Conservation (phyloP, 768 basidiomycete genomes). For the Leucocoprinus sp. region DNA sequence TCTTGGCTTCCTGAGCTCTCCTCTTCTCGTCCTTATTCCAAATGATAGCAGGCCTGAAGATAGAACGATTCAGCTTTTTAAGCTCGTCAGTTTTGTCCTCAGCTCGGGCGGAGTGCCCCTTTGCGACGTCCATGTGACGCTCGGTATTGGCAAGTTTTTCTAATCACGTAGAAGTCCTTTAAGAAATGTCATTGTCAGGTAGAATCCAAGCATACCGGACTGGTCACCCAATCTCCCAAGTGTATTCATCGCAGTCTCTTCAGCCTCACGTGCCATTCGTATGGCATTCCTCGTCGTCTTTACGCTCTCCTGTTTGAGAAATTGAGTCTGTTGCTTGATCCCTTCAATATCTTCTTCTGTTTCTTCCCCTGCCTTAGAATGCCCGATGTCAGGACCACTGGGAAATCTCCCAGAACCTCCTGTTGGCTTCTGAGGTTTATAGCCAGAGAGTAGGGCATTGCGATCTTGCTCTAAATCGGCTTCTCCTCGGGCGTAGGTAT, state of each 20-base stretch:
- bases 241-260: constrained; percentile 89
- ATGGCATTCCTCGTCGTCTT: constrained; percentile 88
- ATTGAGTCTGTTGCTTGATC: constrained; percentile 88
- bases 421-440: constrained; percentile 42
- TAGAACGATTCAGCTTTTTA: constrained; percentile 88
- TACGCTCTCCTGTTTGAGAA: constrained; percentile 86
- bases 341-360: constrained; percentile 87
- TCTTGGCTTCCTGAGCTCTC: constrained; percentile 74
- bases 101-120: constrained; percentile 80
- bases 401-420: constrained; percentile 58
- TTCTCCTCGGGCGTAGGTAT: constrained; percentile 57
- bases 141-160: constrained; percentile 91
- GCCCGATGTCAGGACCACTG: constrained; percentile 45
- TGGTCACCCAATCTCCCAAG: constrained; percentile 80
- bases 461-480: constrained; percentile 59
- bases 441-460: constrained; percentile 68
- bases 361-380: constrained; percentile 54
- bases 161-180: constrained; percentile 23
- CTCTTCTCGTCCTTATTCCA: constrained; percentile 94
- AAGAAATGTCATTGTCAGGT: constrained; percentile 3
- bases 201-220: constrained; percentile 55
- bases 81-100: constrained; percentile 91
- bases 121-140: constrained; percentile 88
- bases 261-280: constrained; percentile 88
- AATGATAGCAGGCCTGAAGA: constrained; percentile 86